Base-by-base conservation (phyloP, 2,329 filamentous ascomycete species). In the Hirsutella minnesotensis region DNA sequence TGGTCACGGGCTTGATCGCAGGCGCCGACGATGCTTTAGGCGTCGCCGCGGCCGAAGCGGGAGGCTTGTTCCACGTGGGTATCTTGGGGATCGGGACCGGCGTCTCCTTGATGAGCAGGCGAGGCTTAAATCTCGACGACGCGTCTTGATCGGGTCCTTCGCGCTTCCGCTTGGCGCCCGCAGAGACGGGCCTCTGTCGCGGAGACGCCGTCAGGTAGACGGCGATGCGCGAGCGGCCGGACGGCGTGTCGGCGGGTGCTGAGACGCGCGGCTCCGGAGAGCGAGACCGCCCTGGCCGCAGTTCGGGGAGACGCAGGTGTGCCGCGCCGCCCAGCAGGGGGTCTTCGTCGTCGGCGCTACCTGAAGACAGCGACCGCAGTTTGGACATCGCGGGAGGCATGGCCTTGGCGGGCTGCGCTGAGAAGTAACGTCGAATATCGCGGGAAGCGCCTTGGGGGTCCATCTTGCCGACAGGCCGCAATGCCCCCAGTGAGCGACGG, bases 161-260 rank as follows among this genome's bases (percentile, higher is more conserved):
- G 16, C 24, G 24, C 15, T 18, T 35, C 33, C 33, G 15, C 15
- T 18, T 18, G 3, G 33, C 9, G 49, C 43, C 39, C 21, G 27
- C 45, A 13, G 18, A 45, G 13, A 10, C 19, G 43, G 40, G 45
- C 35, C 30, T 43, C 39, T 12, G 29, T n/a, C 30, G 37, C 9
- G 53, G 49, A 9, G 53, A 45, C 12, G 30, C 40, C 18, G 41
- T 46, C 3, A 59, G 34, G 3, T 55, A 21, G 8, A 57, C 49
- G 9, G 49, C 47, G 15, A 59, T 43, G 9, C 41, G 50, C 4
- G 47, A 43, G 10, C 40, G 24, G 19, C 33, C 18, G 5, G 36
- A 18, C 20, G 40, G 20, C 24, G 37, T n/a, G 3, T 27, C 20
- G 8, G 10, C 21, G 13, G 19, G 30, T 37, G 16, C 29, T 9